Evolutionary conservation across 2,329 filamentous ascomycete species (phyloP).

Genomic region (Talaromyces pinophilus): DNA sequence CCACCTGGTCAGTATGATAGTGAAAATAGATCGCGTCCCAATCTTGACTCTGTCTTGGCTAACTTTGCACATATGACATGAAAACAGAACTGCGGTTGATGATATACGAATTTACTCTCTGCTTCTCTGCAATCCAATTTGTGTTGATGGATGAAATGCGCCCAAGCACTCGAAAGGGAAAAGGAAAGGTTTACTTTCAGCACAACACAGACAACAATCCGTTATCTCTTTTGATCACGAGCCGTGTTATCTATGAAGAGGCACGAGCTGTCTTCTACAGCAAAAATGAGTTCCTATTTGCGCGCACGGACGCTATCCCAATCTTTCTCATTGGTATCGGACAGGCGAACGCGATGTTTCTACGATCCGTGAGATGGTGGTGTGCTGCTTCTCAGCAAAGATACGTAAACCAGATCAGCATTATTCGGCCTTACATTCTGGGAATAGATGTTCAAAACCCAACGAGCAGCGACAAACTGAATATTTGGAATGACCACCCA

Average conservation of each 20-base stretch:
- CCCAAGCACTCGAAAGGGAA: not conserved
- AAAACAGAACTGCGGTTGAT: not conserved
- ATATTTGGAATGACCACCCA: slow-evolving; percentile 1
- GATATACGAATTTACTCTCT: not conserved
- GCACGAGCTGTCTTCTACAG: slow-evolving; percentile 17
- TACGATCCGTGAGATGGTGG: not conserved
- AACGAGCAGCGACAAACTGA: not conserved
- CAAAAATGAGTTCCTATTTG: slow-evolving; percentile 10
- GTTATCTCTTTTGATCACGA: slow-evolving; percentile 12
- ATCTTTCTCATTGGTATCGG: slow-evolving; percentile 18
- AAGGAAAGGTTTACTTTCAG: not conserved
- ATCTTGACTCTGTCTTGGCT: not conserved
- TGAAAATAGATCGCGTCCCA: not conserved
- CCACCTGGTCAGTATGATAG: slow-evolving; percentile 6
- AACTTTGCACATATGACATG: not conserved
- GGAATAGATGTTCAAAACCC: not conserved
- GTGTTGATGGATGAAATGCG: no score
- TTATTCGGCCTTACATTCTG: not conserved
- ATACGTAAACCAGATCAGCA: not conserved
- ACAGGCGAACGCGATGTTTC: slow-evolving; percentile 1
- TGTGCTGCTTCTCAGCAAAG: not conserved
- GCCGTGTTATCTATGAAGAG: slow-evolving; percentile 18
- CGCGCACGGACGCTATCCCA: not conserved
- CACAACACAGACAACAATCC: not conserved
- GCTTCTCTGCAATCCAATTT: not conserved